Evolutionary conservation across 768 basidiomycete species (phyloP).

Genomic region (Macrolepiota dolichaula): DNA sequence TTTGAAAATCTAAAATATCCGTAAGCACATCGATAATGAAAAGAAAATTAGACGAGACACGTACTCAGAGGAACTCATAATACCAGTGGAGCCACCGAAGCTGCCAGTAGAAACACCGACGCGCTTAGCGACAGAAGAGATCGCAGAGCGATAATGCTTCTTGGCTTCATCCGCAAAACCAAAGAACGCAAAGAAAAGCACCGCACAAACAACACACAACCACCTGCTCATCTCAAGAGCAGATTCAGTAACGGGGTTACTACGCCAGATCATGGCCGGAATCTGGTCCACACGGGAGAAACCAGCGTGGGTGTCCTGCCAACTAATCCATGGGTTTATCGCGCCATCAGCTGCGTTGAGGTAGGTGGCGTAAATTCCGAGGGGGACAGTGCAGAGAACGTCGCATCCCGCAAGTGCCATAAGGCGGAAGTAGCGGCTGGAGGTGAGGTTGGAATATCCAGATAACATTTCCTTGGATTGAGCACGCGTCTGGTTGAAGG

Average conservation of each 20-base stretch:
- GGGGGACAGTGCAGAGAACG: constrained; percentile 42
- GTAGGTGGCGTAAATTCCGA: constrained; percentile 36
- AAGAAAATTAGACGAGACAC: background rate
- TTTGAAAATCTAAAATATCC: constrained; percentile 12
- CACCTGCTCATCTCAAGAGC: constrained; percentile 46
- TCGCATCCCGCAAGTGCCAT: constrained; percentile 52
- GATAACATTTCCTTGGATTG: constrained; percentile 42
- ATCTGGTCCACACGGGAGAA: constrained; percentile 42
- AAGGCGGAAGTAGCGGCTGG: constrained; percentile 50
- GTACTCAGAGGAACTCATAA: constrained; percentile 25
- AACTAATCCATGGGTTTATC: constrained; percentile 43
- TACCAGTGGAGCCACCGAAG: constrained; percentile 18
- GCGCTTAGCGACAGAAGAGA: constrained; percentile 35
- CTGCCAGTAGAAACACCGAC: constrained; percentile 27
- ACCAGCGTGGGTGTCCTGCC: constrained; percentile 46
- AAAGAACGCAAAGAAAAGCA: constrained; percentile 67
- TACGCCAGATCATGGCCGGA: constrained; percentile 42
- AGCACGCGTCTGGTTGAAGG: constrained; percentile 36
- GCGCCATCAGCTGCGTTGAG: constrained; percentile 27
- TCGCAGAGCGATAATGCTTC: constrained; percentile 43
- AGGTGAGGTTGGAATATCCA: constrained; percentile 37
- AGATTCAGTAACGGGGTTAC: constrained; percentile 15
- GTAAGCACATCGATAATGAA: background rate
- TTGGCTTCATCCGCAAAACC: constrained; percentile 61
- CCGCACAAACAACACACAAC: constrained; percentile 41